Evolutionary conservation across 2,329 filamentous ascomycete species (phyloP), one percentile per base, ranked within the genome.

Genomic region (Xylaria sp.): DNA sequence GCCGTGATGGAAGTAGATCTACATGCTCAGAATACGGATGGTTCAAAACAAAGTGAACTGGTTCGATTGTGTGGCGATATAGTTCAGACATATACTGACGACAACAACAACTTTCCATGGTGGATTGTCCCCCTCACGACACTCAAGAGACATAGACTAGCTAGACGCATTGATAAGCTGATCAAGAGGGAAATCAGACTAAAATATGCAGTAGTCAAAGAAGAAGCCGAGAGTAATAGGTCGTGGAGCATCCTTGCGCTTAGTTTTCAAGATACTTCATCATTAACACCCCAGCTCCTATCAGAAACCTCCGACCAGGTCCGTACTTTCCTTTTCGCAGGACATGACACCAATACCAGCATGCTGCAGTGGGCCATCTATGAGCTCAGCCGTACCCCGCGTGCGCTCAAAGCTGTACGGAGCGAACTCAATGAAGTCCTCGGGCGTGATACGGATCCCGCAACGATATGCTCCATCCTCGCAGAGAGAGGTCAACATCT

Each of bases 261-360:
- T 15, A 72, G 70, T 41, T 54, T 73, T 13, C 64, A 71, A 13
- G 70, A 64, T 13, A 64, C 63, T 4, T 39, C 57, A 18, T 60
- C 48, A 1, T 54, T 74, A 9, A 73, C 65, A 1, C 58, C 69
- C 1, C 25, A 72, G 15, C 62, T 66, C 1, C 39, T 74, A 1
- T 67, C 71, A 18, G 63, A 66, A 28, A 71, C 71, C 0, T 70
- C 66, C 9, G 73, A 74, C 41, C 72, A 74, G 23, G 54, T 73
- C 1, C 66, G 60, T 1, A 74, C 61, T 8, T 73, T 75, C 41
- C 66, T 75, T 4, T 70, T 75, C 9, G 71, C 73, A 9, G 73
- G 73, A 5, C 73, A 74, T 28, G 70, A 75, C 39, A 73, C 72
- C 10, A 73, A 69, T 1, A 72, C 63, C 23, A 69, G 56, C 8